These are phyloP conservation scores for Mastigamoeba balamuthi DNA, from an alignment of 78 protist species.

Conservation along the genomic window DNA sequence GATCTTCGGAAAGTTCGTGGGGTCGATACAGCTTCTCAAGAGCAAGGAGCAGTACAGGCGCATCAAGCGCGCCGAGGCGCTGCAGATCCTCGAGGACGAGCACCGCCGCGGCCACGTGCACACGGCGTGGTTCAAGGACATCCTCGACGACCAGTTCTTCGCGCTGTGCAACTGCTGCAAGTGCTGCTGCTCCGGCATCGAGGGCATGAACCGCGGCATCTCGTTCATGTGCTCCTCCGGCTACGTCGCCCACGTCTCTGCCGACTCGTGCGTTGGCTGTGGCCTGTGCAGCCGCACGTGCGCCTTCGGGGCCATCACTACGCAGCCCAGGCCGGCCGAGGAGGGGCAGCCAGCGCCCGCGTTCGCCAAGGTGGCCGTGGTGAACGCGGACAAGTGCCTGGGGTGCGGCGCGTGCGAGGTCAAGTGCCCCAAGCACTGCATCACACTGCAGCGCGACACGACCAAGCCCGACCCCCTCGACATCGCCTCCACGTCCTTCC, in stretches of 20 bases:
- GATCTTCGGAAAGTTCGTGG: neutral
- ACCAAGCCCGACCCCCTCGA: neutral
- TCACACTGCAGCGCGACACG: neutral
- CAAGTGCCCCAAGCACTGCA: neutral
- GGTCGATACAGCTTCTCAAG: too few species aligned
- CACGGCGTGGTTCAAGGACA: neutral
- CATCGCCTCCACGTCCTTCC: too few species aligned
- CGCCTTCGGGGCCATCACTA: neutral
- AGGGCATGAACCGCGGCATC: neutral
- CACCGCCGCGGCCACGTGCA: neutral
- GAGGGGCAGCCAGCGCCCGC: too few species aligned
- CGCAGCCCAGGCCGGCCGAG: too few species aligned
- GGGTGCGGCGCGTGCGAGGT: neutral
- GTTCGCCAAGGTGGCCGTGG: neutral
- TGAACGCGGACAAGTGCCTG: neutral
- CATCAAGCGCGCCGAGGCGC: too few species aligned
- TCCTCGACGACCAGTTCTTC: neutral
- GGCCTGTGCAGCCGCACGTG: neutral
- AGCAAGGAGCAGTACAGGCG: too few species aligned
- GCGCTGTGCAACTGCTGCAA: neutral
- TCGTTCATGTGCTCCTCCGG: neutral
- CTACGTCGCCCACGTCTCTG: neutral
- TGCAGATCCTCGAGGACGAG: neutral
- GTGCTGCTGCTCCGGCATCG: neutral
- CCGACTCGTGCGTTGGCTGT: neutral